phyloP scores from a whole-genome alignment of 495 filamentous ascomycete genomes.

The Neurospora africana region DNA sequence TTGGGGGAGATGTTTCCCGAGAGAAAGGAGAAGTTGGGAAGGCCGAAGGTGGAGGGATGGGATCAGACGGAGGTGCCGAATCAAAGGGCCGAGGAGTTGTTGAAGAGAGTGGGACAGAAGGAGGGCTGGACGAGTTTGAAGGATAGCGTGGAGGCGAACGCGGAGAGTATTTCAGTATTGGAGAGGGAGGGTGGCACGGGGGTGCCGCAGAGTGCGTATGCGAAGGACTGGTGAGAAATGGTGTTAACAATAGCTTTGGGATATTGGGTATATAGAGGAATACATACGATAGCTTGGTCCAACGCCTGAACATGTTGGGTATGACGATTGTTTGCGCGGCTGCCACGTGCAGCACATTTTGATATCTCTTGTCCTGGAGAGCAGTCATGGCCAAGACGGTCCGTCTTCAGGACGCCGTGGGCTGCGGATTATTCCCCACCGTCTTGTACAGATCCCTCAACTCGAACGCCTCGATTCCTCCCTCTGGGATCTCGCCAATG shows the following conservation, averaged over 20 bases:
- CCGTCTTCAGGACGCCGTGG: constrained; percentile 24
- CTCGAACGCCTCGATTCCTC: constrained; percentile 51
- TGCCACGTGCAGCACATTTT: neutral
- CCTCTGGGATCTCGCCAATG: constrained; percentile 78
- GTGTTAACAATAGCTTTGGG: neutral
- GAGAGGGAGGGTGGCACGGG: constrained; percentile 5
- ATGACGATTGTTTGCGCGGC: neutral
- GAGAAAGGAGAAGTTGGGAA: constrained; percentile 9
- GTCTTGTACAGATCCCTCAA: constrained; percentile 43
- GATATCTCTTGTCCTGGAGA: accelerated
- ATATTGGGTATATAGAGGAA: neutral
- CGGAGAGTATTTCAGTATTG: constrained; percentile 15
- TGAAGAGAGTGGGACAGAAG: constrained; percentile 21
- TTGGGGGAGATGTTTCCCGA: constrained; percentile 21
- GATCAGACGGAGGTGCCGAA: constrained; percentile 26
- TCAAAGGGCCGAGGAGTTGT: constrained; percentile 17
- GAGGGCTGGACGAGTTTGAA: constrained; percentile 25
- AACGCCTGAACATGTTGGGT: neutral
- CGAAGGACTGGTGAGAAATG: neutral
- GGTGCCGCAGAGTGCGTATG: neutral
- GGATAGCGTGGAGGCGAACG: constrained; percentile 22
- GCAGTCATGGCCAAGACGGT: neutral
- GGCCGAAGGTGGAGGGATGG: constrained; percentile 18
- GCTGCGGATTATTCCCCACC: constrained; percentile 40
- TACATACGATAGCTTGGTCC: neutral